Evolutionary conservation across 306 rosid genomes (phyloP).

Genomic region (Trifolium dubium): DNA sequence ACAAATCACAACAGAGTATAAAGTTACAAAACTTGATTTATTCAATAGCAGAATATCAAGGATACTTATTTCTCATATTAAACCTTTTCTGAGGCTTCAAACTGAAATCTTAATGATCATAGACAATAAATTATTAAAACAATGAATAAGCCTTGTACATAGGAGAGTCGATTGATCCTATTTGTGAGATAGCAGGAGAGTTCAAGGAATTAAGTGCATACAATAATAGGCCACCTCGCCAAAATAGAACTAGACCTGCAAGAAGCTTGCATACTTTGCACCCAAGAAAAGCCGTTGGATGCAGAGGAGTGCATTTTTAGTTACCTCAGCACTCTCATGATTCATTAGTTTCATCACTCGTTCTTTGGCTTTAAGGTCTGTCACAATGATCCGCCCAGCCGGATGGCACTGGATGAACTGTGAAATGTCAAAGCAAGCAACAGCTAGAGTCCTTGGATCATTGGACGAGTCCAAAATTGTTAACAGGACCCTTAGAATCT

Average conservation of each 20-base stretch:
- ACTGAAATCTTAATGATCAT: conserved; percentile 30
- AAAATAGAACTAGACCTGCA: conserved; percentile 69
- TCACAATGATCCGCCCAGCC: conserved; percentile 85
- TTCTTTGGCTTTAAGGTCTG: conserved; percentile 96
- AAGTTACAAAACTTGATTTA: conserved; percentile 48
- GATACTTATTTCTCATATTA: conserved; percentile 46
- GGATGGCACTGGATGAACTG: conserved; percentile 88
- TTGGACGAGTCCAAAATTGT: conserved; percentile 87
- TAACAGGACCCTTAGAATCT: conserved; percentile 87
- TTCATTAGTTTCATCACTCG: conserved; percentile 95
- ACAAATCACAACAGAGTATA: conserved; percentile 20
- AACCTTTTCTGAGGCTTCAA: conserved; percentile 40
- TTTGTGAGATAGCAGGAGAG: conserved; percentile 26
- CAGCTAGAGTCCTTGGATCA: conserved; percentile 87
- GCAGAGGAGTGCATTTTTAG: conserved; percentile 94
- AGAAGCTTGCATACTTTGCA: conserved; percentile 92
- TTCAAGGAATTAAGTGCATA: conserved; percentile 27
- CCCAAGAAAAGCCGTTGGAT: conserved; percentile 97
- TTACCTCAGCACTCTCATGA: conserved; percentile 91
- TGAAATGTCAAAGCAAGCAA: conserved; percentile 92
- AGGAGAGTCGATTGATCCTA: background rate
- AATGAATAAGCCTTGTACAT: conserved; percentile 47
- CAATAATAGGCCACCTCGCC: conserved; percentile 11
- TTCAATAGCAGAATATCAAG: conserved; percentile 42
- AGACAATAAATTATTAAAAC: conserved; percentile 46